These are phyloP conservation scores for Scenedesmus sp. DNA, from an alignment of 163 green algal species.

Conservation along the genomic window DNA sequence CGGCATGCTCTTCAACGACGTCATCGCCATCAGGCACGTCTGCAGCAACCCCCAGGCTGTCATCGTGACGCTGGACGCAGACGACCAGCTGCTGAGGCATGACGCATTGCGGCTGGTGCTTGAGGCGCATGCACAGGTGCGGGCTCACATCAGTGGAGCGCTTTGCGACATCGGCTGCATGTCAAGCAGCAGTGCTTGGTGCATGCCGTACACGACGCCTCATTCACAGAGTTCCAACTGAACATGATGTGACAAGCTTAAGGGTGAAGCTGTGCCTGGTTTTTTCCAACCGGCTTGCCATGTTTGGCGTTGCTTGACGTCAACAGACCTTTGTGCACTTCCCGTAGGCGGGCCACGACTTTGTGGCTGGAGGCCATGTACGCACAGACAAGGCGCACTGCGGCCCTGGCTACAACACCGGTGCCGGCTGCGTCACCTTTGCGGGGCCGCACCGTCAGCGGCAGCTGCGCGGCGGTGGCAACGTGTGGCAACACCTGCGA, in stretches of 20 bases:
- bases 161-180: not conserved
- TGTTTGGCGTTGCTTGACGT: too few species aligned
- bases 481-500: conserved; percentile 57
- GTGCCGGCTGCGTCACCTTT: not conserved
- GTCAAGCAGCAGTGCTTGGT: not conserved
- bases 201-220: not conserved
- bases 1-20: conserved; percentile 48
- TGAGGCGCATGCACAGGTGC: conserved; percentile 4
- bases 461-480: conserved; percentile 45
- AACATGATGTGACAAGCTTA: too few species aligned
- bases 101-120: conserved; percentile 2
- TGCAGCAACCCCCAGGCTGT: conserved; percentile 14
- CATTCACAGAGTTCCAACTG: too few species aligned
- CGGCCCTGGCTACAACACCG: conserved; percentile 3
- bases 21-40: conserved; percentile 26
- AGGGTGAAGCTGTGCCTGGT: too few species aligned
- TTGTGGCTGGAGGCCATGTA: conserved; percentile 43
- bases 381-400: conserved; percentile 9
- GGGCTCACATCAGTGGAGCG: not conserved
- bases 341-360: conserved; percentile 7
- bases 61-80: conserved; percentile 51
- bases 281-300: not conserved
- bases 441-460: conserved; percentile 29
- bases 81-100: conserved; percentile 44
- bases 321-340: not conserved